Evolutionary conservation across 495 filamentous ascomycete species (phyloP), one percentile per base, ranked within the genome.

Genomic region (Aspergillus sclerotiicarbonarius): DNA sequence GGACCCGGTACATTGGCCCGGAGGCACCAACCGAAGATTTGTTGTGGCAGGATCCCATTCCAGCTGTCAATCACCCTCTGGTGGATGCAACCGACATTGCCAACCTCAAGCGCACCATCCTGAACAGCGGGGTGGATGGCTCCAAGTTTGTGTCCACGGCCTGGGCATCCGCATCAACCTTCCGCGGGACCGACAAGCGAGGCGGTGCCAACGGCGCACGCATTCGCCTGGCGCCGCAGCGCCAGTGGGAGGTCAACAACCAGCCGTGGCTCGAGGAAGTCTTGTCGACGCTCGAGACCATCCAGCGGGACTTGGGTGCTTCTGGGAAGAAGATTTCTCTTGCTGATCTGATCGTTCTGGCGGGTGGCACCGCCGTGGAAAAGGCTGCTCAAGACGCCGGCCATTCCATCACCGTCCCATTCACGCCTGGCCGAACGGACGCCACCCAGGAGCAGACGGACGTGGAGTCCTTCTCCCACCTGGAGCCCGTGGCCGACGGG

Each of bases 141-240:
- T 69, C 74, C 61, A 80, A 82, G 64, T 74, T 89, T 41, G 75
- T 90, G 52, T 75, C 76, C 10, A 78, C 79, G 20, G 87, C 87
- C 13, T 90, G 84, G 84, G 84, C 86, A 4, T 84, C 87, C 0
- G 87, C 87, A 32, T 84, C 86, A 8, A 85, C 84, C 32, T 90
- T 89, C 85, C 86, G 87, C 49, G 84, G 85, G 56, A 74, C 82
- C 59, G 87, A 90, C 79, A 90, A 89, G 81, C 86, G 87, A 55
- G 87, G 87, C 58, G 87, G 87, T 59, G 87, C 87, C 71, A 89
- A 89, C 60, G 87, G 87, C 56, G 87, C 84, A 6, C 87, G 86
- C 62, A 87, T 90, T 64, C 85, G 87, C 35, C 83, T 90, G n/a
- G 75, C 76, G 18, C 87, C 87, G 16, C 83, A 86, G 72, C 83